Evolutionary conservation across 1,284 basidiomycete genomes (phyloP), one percentile per base, ranked within the genome.

Genomic region (Omphalotus olearius): DNA sequence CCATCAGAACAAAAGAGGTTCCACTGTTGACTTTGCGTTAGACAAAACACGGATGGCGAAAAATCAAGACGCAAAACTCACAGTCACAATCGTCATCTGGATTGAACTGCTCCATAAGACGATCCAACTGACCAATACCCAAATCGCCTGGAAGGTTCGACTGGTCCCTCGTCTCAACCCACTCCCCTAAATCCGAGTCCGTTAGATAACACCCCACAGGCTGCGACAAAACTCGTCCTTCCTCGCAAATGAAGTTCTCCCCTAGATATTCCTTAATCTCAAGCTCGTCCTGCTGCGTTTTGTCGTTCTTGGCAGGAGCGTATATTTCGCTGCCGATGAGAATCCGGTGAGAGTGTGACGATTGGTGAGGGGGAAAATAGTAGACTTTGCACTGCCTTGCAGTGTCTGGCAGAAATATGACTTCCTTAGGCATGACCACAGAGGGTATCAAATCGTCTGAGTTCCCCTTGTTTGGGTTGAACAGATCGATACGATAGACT

Each of bases 71-170:
- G 50, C 39, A 41, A 33, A 16, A 60, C 57, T 50, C 35, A 61
- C 60, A 43, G 40, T 59, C 58, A 49, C 62, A 64, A 49, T 63
- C 63, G 38, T 62, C 62, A 4, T 55, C 55, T 6, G 54, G 56
- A 46, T 62, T 57, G 47, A 65, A 64, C 35, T 54, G 60, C 48
- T 65, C 62, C 46, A 54, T 45, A 14, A 55, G 54, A 3, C 30
- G 45, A 40, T 62, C 60, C 3, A 65, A 45, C 18, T 59, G 54
- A 9, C 61, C 61, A 18, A 62, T 56, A 10, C 62, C 63, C 18
- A 56, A 20, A 38, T 58, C 55, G 14, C 56, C 51, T 7, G 57
- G 60, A 7, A 62, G 49, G 11, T 46, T 37, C 9, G 57, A 44
- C 2, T 39, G 46, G 16, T 57, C 58, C 7, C 56, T 44, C n/a